Conservation (phyloP, 2,329 filamentous ascomycete genomes). For the Apiospora aurea region DNA sequence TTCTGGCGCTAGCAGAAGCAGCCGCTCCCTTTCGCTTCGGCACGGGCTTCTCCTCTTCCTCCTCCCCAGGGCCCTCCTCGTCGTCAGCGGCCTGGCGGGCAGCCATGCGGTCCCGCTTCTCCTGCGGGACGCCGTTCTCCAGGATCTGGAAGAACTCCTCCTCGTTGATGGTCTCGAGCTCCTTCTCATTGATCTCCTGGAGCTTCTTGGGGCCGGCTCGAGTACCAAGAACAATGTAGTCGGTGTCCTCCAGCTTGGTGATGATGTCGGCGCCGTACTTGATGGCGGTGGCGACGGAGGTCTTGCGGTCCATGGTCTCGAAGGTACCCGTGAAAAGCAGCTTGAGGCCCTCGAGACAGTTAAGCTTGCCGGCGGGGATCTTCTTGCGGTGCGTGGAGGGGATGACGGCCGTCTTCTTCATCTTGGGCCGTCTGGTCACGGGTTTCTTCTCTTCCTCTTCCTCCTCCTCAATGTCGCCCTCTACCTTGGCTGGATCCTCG, state of each 20-base stretch:
- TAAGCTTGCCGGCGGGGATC: conserved; percentile 27
- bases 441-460: conserved; percentile 23
- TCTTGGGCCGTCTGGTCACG: conserved; percentile 1
- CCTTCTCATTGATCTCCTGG: conserved; percentile 28
- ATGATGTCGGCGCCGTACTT: conserved; percentile 40
- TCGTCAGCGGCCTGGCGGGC: conserved; percentile 26
- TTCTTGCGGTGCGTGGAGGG: conserved; percentile 29
- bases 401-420: conserved; percentile 28
- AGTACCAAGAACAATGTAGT: conserved; percentile 30
- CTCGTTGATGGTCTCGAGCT: conserved; percentile 29
- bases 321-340: conserved; percentile 31
- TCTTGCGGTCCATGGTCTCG: conserved; percentile 31
- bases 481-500: conserved; percentile 12
- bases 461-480: conserved; percentile 26
- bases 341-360: conserved; percentile 30
- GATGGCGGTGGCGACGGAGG: conserved; percentile 28
- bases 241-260: conserved; percentile 31
- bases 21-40: conserved; percentile 20
- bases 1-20: conserved; percentile 18
- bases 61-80: conserved; percentile 26
- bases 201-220: conserved; percentile 30
- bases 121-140: conserved; percentile 28
- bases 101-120: conserved; percentile 29
- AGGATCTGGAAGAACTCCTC: conserved; percentile 32
- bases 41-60: conserved; percentile 24